Evolutionary conservation across 1,284 basidiomycete species (phyloP), one percentile per base, ranked within the genome.

Genomic region (Trametes versicolor): DNA sequence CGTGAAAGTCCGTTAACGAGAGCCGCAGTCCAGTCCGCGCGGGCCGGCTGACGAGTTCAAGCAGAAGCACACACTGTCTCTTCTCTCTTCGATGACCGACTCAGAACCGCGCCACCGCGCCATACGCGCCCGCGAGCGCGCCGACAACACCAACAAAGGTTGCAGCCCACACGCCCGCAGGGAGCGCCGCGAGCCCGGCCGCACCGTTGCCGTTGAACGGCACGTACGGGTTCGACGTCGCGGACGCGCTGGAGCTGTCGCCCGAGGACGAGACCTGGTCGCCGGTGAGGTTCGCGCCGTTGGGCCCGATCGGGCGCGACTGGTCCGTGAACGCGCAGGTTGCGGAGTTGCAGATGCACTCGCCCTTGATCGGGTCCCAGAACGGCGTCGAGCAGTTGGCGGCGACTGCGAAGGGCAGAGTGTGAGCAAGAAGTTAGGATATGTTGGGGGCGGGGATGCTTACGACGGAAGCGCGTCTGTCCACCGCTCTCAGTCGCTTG

Each of bases 351-450:
- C 91, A 93, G 58, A 89, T 78, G 71, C 92, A 94, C 55, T 82
- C 77, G 71, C 86, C 87, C 27, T 71, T 81, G 63, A 93, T 84
- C 5, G 92, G 91, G 76, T 93, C 91, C 90, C 89, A 93, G 82
- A 91, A 92, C 2, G 91, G 82, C 8, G 92, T 93, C 10, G 88
- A 89, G 77, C 92, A 94, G 80, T 92, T 92, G 10, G 82, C 68
- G 7, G 92, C 87, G 17, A 93, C 88, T 90, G 51, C 27, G 12
- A 6, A 23, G 53, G 15, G 34, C 5, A 25, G 4, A 37, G 36
- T n/a, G 47, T 45, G 54, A 13, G 29, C 19, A 27, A 3, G 12
- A 10, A 23, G 32, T 10, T 17, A 17, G 10, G 23, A 39, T 13
- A 19, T 4, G 23, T 2, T 23, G 23, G 64, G 27, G 45, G 39